Evolutionary conservation across 768 basidiomycete species (phyloP), one percentile per base, ranked within the genome.

Genomic region (Russula dissimulans): DNA sequence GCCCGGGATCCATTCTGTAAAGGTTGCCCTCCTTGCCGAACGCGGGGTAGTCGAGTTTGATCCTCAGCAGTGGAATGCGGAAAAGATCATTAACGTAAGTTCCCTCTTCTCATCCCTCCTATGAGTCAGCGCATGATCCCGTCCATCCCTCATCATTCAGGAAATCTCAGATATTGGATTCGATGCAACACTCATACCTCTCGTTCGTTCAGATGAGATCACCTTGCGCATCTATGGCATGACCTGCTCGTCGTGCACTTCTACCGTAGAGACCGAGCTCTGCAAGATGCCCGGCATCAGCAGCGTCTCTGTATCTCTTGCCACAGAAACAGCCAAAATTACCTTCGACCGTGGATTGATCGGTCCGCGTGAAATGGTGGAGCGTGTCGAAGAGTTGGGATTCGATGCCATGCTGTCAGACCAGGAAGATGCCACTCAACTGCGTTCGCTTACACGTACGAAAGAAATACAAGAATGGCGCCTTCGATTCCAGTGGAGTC

Each of bases 21-120:
- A 93, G 69, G 94, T 99, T n/a, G 95, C 95, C 26, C 80, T 99
- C n/a, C 80, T 99, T 29, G 92, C 97, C 12, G 95, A 99, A 72
- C 85, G 95, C 14, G 95, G 86, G 4, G 80, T 91, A 48, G 76
- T 99, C 64, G 93, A 95, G 70, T 99, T 88, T 67, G 93, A 98
- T 67, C 83, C 90, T 1, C 68, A 75, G 0, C 69, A 75, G n/a
- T 99, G 97, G 97, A 81, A 78, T 38, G 73, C 82, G 9, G 89
- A 85, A 49, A 92, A 89, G 70, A 80, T 99, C 55, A 77, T 91
- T 38, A 80, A 76, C 54, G 91, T 91, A 65, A 59, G 86, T 76
- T n/a, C 17, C 60, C 41, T 36, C n/a, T 11, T 53, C 22, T n/a
- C 41, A 42, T n/a, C 15, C 43, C n/a, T 32, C 17, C 31, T 49